phyloP scores from a whole-genome alignment of 1,139 yeast species.

The Suhomyces bolitotheri region DNA sequence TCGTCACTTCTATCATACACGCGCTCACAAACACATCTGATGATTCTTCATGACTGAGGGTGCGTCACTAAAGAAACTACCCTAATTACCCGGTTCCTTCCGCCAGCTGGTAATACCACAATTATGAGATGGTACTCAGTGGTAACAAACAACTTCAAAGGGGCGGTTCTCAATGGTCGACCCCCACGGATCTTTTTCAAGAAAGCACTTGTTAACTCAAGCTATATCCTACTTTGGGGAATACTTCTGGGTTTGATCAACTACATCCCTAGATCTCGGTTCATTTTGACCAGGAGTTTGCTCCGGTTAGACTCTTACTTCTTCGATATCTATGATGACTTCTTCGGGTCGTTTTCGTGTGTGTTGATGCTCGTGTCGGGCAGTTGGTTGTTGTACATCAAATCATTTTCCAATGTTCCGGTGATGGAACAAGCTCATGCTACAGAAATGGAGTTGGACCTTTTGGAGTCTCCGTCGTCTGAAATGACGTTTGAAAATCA shows the following conservation, averaged over 20 bases:
- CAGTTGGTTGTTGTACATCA: slow-evolving; percentile 10
- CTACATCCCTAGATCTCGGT: slow-evolving; percentile 6
- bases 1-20: not conserved
- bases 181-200: slow-evolving; percentile 2
- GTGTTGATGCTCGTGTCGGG: slow-evolving; percentile 9
- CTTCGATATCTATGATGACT: slow-evolving; percentile 5
- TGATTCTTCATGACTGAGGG: no score
- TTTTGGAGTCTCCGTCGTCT: slow-evolving; percentile 4
- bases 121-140: not conserved
- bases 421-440: not conserved
- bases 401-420: slow-evolving; percentile 1
- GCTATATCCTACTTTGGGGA: slow-evolving; percentile 9
- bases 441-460: slow-evolving; percentile 3
- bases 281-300: slow-evolving; percentile 6
- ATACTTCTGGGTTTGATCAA: slow-evolving; percentile 6
- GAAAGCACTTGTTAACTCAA: slow-evolving; percentile 3
- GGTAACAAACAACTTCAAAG: not conserved
- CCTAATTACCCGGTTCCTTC: no score
- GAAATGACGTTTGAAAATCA: not conserved
- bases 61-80: no score
- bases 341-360: slow-evolving; percentile 8
- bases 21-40: not conserved
- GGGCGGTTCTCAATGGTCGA: slow-evolving; percentile 8
- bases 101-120: no score
- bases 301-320: slow-evolving; percentile 9